Base-by-base conservation (phyloP, 495 filamentous ascomycete species). In the Hypoxylon intermedium region DNA sequence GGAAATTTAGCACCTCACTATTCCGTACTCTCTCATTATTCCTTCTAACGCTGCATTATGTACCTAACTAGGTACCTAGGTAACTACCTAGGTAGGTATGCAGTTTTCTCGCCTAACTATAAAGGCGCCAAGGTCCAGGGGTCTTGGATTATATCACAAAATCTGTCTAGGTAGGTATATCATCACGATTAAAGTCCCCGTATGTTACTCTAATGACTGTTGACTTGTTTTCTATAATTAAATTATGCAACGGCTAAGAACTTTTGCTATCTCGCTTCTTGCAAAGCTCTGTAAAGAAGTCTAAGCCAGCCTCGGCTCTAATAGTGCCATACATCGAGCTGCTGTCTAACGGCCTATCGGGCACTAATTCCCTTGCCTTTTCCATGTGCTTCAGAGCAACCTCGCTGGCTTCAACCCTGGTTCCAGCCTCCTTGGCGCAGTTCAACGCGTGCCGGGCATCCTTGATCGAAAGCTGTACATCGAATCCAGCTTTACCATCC, bases 251-350 rank as follows among this genome's bases (percentile, higher is more conserved):
- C 24, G 4, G 24, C 7, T 26, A 26, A 26, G 24, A 26, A 26
- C 4, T 11, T 11, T 12, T 16, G n/a, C 34, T 13, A 16, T 67
- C 63, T 38, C 63, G 47, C 37, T 52, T 18, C 49, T 53, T 61
- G 18, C 56, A 43, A 7, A 38, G 28, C 6, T 68, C 52, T 12
- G 56, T 68, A 18, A 28, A 49, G 30, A 68, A 68, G 19, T 65
- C 60, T 9, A 68, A 52, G 9, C 56, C 61, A 9, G 65, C 50
- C 41, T 68, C 56, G 28, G 47, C 16, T 36, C 65, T 36, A 23
- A 65, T 49, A 11, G 52, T 41, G n/a, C 65, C 65, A 43, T 65
- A 68, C 45, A 68, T 44, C 16, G 55, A 61, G 9, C 53, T 51
- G 9, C 62, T 66, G 42, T 68, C 65, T 9, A 68, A 44, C 9